Conservation (phyloP, 163 green algal genomes). For the Scenedesmus sp. region DNA sequence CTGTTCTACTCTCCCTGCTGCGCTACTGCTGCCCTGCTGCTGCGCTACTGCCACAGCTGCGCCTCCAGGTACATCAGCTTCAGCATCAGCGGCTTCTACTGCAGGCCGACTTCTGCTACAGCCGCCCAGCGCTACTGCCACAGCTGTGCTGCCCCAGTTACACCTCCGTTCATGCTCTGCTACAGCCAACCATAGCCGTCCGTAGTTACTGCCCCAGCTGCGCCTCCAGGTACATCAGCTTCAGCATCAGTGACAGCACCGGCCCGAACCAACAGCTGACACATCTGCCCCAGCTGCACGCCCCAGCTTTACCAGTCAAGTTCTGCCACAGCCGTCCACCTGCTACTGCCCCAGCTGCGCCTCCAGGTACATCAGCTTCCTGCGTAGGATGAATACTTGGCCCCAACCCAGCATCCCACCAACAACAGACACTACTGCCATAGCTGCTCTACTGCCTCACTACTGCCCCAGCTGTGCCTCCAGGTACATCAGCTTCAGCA, state of each 20-base stretch:
- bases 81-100: not conserved
- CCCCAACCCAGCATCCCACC: not conserved
- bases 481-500: conserved; percentile 46
- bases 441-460: not conserved
- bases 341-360: not conserved
- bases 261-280: not conserved
- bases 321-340: no score
- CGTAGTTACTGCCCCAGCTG: not conserved
- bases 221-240: conserved; percentile 41
- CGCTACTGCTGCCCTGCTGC: no score
- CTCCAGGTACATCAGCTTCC: conserved; percentile 35
- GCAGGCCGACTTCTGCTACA: no score
- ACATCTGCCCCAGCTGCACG: no score
- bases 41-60: conserved; percentile 1
- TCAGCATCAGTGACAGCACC: conserved; percentile 40
- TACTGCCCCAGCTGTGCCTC: conserved; percentile 26
- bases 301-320: no score
- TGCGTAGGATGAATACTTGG: no score
- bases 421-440: not conserved
- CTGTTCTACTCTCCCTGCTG: no score
- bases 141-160: no score
- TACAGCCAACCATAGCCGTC: no score
- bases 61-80: conserved; percentile 45
- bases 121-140: no score
- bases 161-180: no score